Percentiles rank a stretch among this genome's conserved stretches.
Evolutionary conservation across 352 stramenopile species (phyloP).

Genomic region (Pythium phragmitis): DNA sequence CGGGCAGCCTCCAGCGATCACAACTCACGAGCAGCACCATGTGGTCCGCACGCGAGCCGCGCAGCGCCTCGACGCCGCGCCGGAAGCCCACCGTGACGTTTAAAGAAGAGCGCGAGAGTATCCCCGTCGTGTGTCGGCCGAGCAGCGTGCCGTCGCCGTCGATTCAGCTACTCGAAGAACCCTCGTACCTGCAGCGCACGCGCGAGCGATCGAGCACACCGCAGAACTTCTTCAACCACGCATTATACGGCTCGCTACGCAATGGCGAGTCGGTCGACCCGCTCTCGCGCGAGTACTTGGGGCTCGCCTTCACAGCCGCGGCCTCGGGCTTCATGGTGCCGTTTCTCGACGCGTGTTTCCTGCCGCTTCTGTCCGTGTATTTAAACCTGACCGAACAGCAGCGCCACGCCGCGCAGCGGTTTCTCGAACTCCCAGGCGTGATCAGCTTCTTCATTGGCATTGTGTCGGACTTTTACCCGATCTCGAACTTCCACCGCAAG

Average conservation of each 20-base stretch:
- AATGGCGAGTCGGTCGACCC: constrained; percentile 50
- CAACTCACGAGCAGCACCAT: background rate
- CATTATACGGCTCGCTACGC: constrained; percentile 67
- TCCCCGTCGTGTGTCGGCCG: constrained; percentile 51
- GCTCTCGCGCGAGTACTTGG: constrained; percentile 62
- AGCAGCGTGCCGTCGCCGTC: constrained; percentile 60
- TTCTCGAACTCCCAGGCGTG: constrained; percentile 55
- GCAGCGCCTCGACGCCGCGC: constrained; percentile 30
- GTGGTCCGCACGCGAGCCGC: constrained; percentile 15
- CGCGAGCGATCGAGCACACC: constrained; percentile 52
- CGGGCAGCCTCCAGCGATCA: background rate
- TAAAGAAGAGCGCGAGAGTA: constrained; percentile 46
- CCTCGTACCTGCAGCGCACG: constrained; percentile 31
- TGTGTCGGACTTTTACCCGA: constrained; percentile 77
- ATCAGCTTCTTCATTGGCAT: constrained; percentile 75
- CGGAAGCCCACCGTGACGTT: constrained; percentile 65
- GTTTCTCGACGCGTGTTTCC: constrained; percentile 60
- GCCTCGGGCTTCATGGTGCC: constrained; percentile 64
- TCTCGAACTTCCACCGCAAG: constrained; percentile 75
- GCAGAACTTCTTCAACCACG: constrained; percentile 69
- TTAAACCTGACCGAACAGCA: constrained; percentile 49
- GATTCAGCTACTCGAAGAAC: constrained; percentile 65
- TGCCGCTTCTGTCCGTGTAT: constrained; percentile 63
- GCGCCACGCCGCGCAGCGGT: constrained; percentile 44
- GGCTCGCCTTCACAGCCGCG: constrained; percentile 53